Percentiles rank a stretch among this genome's conserved stretches.
Conservation (phyloP, 129 eudicot genomes). For the Artemisia annua region DNA sequence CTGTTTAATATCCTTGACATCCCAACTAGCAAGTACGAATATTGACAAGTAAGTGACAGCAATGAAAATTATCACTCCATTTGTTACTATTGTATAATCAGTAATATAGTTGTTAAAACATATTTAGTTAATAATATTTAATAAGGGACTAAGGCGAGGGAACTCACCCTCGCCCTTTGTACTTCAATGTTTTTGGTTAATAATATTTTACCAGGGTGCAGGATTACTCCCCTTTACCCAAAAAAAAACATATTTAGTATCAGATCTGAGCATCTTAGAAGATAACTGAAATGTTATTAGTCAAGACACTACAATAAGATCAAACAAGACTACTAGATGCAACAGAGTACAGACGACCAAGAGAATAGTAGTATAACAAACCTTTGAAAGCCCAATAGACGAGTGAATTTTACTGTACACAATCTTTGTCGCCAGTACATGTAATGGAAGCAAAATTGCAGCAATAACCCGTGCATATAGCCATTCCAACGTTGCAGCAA, state of each 20-base stretch:
- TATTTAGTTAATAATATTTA: too few relatives aligned
- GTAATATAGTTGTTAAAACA: too few relatives aligned
- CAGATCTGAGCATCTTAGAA: neutral
- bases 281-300: neutral
- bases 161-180: too few relatives aligned
- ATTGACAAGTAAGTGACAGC: neutral
- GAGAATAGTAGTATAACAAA: constrained; percentile 24
- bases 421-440: constrained; percentile 71
- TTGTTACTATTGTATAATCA: too few relatives aligned
- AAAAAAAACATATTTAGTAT: neutral
- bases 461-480: constrained; percentile 75
- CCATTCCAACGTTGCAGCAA: constrained; percentile 60
- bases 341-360: neutral
- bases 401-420: constrained; percentile 87
- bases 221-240: too few relatives aligned
- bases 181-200: too few relatives aligned
- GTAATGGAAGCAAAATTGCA: constrained; percentile 72
- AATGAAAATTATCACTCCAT: too few relatives aligned
- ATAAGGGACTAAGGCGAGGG: too few relatives aligned
- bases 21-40: neutral
- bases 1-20: constrained; percentile 10
- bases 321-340: neutral
- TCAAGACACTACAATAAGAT: neutral
- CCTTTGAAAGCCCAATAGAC: constrained; percentile 92
- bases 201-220: too few relatives aligned